A percentile compares a stretch with the other conserved stretches of the same genome.
phyloP scores from a whole-genome alignment of 441 rosid genomes.

The Breynia disticha region DNA sequence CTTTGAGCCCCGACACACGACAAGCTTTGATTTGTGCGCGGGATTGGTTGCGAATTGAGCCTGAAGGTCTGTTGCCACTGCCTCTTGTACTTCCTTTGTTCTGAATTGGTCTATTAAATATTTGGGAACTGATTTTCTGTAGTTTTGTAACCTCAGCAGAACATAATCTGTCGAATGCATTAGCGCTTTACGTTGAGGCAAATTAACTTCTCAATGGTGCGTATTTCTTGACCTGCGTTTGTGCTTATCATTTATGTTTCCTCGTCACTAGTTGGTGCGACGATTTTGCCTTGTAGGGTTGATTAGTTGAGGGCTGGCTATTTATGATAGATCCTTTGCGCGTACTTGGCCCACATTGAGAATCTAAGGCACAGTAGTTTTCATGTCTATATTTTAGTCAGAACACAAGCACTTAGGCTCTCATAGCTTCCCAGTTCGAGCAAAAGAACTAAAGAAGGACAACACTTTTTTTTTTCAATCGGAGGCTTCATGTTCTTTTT shows the following conservation, averaged over 20 bases:
- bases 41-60: constrained; percentile 65
- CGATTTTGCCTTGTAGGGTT: constrained; percentile 22
- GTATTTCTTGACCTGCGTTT: neutral
- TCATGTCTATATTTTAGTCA: too few species aligned
- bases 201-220: constrained; percentile 24
- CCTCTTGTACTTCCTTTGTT: constrained; percentile 6
- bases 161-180: constrained; percentile 30
- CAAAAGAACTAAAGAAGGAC: too few species aligned
- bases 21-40: constrained; percentile 80
- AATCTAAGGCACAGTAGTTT: too few species aligned
- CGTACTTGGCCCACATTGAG: too few species aligned
- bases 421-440: too few species aligned
- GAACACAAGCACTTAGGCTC: too few species aligned
- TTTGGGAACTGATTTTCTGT: constrained; percentile 6
- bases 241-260: neutral
- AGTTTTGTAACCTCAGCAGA: constrained; percentile 26
- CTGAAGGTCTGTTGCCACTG: constrained; percentile 37
- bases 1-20: constrained; percentile 49
- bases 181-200: constrained; percentile 29
- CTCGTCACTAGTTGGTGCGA: constrained; percentile 6
- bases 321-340: too few species aligned
- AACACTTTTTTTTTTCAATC: too few species aligned
- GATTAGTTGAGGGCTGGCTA: neutral
- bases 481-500: too few species aligned
- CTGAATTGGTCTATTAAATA: neutral